Evolutionary conservation across 306 rosid species (phyloP).

Genomic region (Cucumis melo): DNA sequence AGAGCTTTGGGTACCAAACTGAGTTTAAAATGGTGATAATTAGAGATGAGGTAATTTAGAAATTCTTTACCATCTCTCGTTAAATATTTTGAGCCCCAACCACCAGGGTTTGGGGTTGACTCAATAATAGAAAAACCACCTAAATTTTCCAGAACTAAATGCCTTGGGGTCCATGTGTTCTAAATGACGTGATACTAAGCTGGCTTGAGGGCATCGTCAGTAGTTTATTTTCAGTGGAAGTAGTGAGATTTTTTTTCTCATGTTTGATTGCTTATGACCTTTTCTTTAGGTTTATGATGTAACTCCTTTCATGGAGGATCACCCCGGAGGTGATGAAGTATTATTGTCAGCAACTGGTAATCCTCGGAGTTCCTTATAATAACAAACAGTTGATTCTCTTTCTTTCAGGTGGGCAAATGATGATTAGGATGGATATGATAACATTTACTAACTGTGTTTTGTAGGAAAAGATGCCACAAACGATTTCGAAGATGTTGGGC

Average conservation of each 20-base stretch:
- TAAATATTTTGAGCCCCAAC: neutral
- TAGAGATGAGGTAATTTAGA: neutral
- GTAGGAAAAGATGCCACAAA: conserved; percentile 87
- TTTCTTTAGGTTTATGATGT: conserved; percentile 67
- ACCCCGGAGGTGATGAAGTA: conserved; percentile 97
- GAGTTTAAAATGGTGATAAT: neutral
- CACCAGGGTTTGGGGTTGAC: neutral
- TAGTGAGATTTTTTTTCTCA: neutral
- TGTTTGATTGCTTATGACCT: neutral
- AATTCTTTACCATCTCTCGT: neutral
- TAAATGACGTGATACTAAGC: neutral
- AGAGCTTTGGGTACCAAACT: neutral
- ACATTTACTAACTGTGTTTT: neutral
- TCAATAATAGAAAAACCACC: neutral
- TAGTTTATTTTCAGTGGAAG: neutral
- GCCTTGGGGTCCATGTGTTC: neutral
- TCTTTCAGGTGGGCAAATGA: neutral
- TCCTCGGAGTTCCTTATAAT: neutral
- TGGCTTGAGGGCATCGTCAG: neutral
- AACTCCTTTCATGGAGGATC: conserved; percentile 89
- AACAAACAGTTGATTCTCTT: neutral
- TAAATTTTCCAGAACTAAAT: neutral
- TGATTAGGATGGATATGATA: neutral
- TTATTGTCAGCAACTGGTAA: conserved; percentile 74
- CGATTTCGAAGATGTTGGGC: conserved; percentile 97